A percentile compares a stretch with the other conserved stretches of the same genome.
Conservation (phyloP, 2,329 filamentous ascomycete species). For the Fusarium sp. region DNA sequence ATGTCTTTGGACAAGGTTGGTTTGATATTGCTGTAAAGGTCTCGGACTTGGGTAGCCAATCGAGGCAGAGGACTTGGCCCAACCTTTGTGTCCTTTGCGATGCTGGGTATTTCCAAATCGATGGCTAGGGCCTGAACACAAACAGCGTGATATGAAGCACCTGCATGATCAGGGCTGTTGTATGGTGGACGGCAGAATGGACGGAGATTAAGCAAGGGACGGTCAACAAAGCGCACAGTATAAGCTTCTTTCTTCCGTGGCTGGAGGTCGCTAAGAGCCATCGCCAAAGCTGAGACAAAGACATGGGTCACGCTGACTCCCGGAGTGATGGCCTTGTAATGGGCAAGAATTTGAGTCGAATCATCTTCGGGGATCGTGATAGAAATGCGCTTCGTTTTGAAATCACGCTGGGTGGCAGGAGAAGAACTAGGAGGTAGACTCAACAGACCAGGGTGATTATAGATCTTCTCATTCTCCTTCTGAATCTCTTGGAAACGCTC, state of each 20-base stretch:
- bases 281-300: neutral
- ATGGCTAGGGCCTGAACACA: neutral
- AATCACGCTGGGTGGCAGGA: accelerated
- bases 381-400: neutral
- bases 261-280: neutral
- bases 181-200: neutral
- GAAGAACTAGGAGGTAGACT: neutral
- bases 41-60: neutral
- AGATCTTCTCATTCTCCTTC: neutral
- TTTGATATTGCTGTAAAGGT: neutral
- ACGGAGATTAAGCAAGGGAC: slow-evolving; percentile 1
- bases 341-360: accelerated
- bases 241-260: neutral
- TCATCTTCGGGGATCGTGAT: accelerated
- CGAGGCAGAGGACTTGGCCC: accelerated
- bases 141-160: neutral
- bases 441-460: neutral
- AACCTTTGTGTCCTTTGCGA: accelerated
- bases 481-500: neutral
- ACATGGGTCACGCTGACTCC: slow-evolving; percentile 6
- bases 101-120: neutral
- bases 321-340: neutral
- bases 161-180: neutral
- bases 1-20: neutral
- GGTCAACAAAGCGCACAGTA: neutral